Base-by-base conservation (phyloP, 257 asterid genomes). In the Scutellaria minor region DNA sequence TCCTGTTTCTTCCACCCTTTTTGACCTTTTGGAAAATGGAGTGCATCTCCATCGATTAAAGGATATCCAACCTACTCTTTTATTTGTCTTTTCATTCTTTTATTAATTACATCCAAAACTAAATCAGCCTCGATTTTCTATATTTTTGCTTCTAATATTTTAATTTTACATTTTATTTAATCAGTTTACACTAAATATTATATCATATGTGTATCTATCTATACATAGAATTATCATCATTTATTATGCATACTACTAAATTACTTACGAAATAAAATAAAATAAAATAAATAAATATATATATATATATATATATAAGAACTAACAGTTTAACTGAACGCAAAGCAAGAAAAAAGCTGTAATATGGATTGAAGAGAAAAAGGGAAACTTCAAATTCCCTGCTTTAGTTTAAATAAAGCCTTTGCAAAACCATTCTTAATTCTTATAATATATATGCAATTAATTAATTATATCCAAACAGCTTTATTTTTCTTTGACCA, bases 401-500 rank as follows among this genome's bases (percentile, higher is more conserved):
- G 75, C 75, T 69, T 69, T 76, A 42, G 50, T 70, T 62, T 37
- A 62, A 41, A 63, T 44, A 61, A 42, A 54, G 50, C 40, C 42
- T 51, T 50, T 59, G 51, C 37, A 35, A 44, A 44, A 48, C 57
- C 50, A 44, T 27, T 22, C 27, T 51, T 57, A 56, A 39, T 35
- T 47, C 37, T 24, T 24, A 24, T 24, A 24, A 24, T 24, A 24
- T 24, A 24, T 18, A 24, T 31, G 12, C 63, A 48, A 5, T 44
- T 52, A 35, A 2, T 31, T 58, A 51, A n/a, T 68, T 79, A 62
- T 74, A 55, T 70, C 61, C 57, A 62, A 71, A 69, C 31, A 72
- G 63, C 77, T 76, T 80, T 80, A 71, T 46, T 70, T 80, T 81
- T 50, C 5, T 71, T 81, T 80, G 78, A 76, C 82, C 71, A 48